A percentile compares a stretch with the other conserved stretches of the same genome.
These are phyloP conservation scores for Solanum appendiculatum DNA, from an alignment of 257 asterid genomes.

Conservation along the genomic window DNA sequence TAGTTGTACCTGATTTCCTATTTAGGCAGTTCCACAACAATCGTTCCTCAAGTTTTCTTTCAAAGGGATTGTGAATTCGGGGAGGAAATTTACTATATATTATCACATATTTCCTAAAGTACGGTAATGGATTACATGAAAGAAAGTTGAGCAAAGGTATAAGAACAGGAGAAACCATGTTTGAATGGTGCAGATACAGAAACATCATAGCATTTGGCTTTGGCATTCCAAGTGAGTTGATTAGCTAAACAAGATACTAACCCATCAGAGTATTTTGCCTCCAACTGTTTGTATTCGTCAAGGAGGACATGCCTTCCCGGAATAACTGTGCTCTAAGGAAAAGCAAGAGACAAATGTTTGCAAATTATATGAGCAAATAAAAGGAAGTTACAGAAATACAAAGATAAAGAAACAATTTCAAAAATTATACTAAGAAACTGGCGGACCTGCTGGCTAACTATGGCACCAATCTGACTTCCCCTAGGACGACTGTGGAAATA, in stretches of 20 bases:
- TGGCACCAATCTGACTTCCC: conserved; percentile 42
- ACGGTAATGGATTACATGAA: neutral
- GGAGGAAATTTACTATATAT: neutral
- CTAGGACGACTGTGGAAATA: conserved; percentile 44
- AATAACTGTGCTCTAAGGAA: conserved; percentile 27
- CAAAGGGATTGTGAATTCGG: neutral
- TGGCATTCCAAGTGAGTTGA: neutral
- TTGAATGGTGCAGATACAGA: neutral
- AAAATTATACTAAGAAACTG: neutral
- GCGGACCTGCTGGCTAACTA: conserved; percentile 33
- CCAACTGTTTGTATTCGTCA: conserved; percentile 21
- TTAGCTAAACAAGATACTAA: conserved; percentile 6
- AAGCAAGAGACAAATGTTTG: neutral
- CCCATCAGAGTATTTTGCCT: conserved; percentile 31
- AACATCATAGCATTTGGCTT: neutral
- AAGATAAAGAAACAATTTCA: neutral
- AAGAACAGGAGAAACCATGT: neutral
- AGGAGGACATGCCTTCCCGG: conserved; percentile 24
- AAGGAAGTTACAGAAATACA: neutral
- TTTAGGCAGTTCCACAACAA: neutral
- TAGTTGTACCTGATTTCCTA: neutral
- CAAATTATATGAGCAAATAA: neutral
- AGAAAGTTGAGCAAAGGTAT: neutral
- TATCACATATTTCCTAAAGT: neutral
- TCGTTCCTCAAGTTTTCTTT: neutral